phyloP scores from a whole-genome alignment of 78 protist genomes.

The Emiliania huxleyi region DNA sequence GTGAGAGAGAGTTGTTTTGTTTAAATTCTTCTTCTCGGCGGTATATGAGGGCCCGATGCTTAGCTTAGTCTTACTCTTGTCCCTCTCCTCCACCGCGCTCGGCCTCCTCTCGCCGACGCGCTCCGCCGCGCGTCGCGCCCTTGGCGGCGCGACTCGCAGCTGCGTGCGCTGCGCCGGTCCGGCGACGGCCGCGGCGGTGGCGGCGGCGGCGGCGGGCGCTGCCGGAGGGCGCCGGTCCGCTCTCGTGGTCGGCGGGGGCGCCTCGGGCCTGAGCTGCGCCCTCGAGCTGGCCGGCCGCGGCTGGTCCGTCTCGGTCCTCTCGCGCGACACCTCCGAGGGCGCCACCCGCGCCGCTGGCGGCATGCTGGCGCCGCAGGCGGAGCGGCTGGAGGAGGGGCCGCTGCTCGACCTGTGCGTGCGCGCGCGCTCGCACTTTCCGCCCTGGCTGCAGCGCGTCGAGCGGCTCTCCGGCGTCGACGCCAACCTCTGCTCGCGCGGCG shows the following conservation, averaged over 20 bases:
- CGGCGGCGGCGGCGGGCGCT: too few relatives aligned
- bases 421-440: background rate
- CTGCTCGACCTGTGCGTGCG: background rate
- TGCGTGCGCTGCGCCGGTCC: too few relatives aligned
- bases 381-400: background rate
- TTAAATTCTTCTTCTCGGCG: too few relatives aligned
- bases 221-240: too few relatives aligned
- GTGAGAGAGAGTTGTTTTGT: too few relatives aligned
- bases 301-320: background rate
- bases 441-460: background rate
- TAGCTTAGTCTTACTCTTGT: too few relatives aligned
- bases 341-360: background rate
- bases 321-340: background rate
- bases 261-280: background rate
- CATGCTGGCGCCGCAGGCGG: slow-evolving; percentile 18
- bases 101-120: too few relatives aligned
- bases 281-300: background rate
- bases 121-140: too few relatives aligned
- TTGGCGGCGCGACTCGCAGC: too few relatives aligned
- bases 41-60: too few relatives aligned
- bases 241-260: background rate
- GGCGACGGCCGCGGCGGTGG: too few relatives aligned
- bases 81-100: too few relatives aligned
- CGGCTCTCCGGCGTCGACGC: background rate
- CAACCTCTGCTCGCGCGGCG: background rate